Base-by-base conservation (phyloP, 768 basidiomycete genomes). In the Hygrocybe punicea region DNA sequence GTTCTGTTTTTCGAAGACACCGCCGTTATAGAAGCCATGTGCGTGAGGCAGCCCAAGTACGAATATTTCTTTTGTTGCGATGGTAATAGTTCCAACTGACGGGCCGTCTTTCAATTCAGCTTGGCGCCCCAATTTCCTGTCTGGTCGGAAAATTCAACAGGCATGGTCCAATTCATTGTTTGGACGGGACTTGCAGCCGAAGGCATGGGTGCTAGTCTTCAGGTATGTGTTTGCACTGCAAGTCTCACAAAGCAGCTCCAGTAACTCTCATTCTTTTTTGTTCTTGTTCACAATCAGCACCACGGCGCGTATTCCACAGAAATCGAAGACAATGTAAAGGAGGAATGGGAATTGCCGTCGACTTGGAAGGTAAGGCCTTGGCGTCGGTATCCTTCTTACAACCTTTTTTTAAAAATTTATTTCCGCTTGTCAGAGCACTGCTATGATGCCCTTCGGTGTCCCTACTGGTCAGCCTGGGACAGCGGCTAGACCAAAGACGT, bases 361-460 rank as follows among this genome's bases (percentile, higher is more conserved):
- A 52, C 51, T 36, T 52, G 51, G 51, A 52, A 52, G 48, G 48
- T 50, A 3, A 3, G 48, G 6, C 19, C 19, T 42, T 4, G 10
- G 29, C 29, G 8, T 29, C 8, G 8, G 29, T 4, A 29, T 29
- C 29, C 29, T 29, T 29, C 4, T 29, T 29, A 29, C 4, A 29
- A 29, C 8, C n/a, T n/a, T n/a, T n/a, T n/a, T n/a, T n/a, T n/a
- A n/a, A n/a, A n/a, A n/a, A n/a, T n/a, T n/a, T n/a, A n/a, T 29
- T 29, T 29, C 29, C 29, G 29, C 11, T 11, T 58, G n/a, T n/a
- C 33, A 50, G 51, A 52, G 51, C 36, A 52, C 51, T 13, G 51
- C 51, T 16, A 52, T 52, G 51, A 52, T 52, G 51, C 51, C 51
- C 9, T 52, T 52, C 34, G 51, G 51, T 35, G 51, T 52, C 11